Evolutionary conservation across 805 yeast species (phyloP).

Genomic region (Geotrichum ghanense): DNA sequence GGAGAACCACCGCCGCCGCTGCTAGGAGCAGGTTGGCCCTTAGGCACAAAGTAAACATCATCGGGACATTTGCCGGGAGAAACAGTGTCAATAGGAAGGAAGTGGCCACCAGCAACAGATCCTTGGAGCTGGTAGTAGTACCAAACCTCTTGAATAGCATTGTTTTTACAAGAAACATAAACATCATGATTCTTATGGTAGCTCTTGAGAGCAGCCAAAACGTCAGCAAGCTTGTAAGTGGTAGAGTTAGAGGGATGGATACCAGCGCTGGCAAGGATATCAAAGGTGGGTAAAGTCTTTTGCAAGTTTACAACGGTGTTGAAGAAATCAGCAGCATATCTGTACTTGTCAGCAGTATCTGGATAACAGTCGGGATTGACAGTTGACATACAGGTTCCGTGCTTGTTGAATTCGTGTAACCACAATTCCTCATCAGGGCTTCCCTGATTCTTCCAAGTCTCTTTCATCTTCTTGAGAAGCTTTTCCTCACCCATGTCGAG

Average conservation of each 20-base stretch:
- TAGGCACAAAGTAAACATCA: conserved; percentile 68
- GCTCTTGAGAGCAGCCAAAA: conserved; percentile 25
- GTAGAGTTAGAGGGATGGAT: conserved; percentile 51
- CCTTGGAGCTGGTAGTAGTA: conserved; percentile 72
- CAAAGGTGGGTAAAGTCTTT: conserved; percentile 50
- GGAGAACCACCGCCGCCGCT: conserved; percentile 22
- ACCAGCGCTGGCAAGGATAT: conserved; percentile 55
- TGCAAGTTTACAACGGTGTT: conserved; percentile 47
- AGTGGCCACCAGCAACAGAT: conserved; percentile 53
- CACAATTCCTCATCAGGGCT: conserved; percentile 63
- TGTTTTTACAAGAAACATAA: conserved; percentile 41
- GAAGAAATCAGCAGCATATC: conserved; percentile 58
- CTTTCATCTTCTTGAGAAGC: conserved; percentile 44
- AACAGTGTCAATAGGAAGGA: conserved; percentile 44
- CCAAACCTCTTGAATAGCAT: conserved; percentile 58
- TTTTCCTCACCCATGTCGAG: conserved; percentile 31
- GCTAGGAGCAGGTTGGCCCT: conserved; percentile 31
- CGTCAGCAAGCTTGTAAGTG: conserved; percentile 42
- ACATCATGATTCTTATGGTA: conserved; percentile 40
- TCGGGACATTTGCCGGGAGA: conserved; percentile 54
- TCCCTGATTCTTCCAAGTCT: conserved; percentile 62
- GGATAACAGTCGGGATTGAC: conserved; percentile 60
- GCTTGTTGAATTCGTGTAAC: conserved; percentile 90
- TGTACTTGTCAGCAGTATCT: conserved; percentile 17
- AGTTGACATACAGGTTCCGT: conserved; percentile 85